These are phyloP conservation scores for Cudoniella acicularis DNA, from an alignment of 495 filamentous ascomycete genomes.

Conservation along the genomic window DNA sequence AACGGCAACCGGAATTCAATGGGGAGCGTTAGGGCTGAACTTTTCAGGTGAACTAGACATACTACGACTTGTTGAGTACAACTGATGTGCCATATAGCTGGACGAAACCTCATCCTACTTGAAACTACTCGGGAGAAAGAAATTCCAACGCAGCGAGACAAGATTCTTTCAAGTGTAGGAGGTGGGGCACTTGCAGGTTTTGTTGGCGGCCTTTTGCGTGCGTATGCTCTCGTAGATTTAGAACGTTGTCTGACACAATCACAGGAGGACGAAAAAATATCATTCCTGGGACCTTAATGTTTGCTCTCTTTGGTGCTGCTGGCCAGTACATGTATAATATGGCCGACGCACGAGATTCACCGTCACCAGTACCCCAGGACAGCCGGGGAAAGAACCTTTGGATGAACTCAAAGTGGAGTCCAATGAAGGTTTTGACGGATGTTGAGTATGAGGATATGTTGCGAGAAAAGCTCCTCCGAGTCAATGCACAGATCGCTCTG, in stretches of 20 bases:
- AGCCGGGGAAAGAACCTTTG: conserved; percentile 26
- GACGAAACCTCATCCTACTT: conserved; percentile 34
- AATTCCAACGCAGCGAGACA: conserved; percentile 43
- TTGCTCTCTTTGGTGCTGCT: conserved; percentile 36
- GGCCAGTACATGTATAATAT: conserved; percentile 31
- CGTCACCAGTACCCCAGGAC: conserved; percentile 7
- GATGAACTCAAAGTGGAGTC: conserved; percentile 72
- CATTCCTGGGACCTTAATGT: conserved; percentile 60
- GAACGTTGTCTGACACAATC: not conserved
- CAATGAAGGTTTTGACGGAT: conserved; percentile 70
- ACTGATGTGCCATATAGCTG: conserved; percentile 28
- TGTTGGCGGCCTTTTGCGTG: conserved; percentile 62
- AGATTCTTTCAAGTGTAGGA: conserved; percentile 58
- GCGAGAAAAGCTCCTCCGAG: conserved; percentile 67
- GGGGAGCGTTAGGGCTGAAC: conserved; percentile 68
- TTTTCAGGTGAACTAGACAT: conserved; percentile 62
- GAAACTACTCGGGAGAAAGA: conserved; percentile 37
- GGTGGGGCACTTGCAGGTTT: conserved; percentile 70
- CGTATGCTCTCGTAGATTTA: conserved; percentile 22
- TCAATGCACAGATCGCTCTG: conserved; percentile 83
- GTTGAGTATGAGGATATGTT: conserved; percentile 75
- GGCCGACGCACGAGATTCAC: conserved; percentile 7
- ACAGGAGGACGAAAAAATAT: conserved; percentile 41
- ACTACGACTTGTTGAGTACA: conserved; percentile 30
- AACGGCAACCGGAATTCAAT: conserved; percentile 69